These are phyloP conservation scores for Scleromitrula shiraiana DNA, from an alignment of 2,329 filamentous ascomycete genomes.

Conservation along the genomic window DNA sequence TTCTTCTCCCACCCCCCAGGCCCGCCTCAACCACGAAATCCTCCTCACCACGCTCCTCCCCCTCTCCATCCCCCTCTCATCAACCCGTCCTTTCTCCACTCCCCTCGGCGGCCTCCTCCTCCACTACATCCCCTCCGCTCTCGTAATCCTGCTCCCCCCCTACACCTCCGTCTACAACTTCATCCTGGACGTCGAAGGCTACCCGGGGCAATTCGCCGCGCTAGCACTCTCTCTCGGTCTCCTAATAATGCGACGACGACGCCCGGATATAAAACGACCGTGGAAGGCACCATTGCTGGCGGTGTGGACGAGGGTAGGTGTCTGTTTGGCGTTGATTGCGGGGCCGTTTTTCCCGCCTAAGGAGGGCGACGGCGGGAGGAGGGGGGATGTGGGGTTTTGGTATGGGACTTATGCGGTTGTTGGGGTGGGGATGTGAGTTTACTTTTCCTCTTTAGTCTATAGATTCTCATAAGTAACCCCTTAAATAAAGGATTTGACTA, in stretches of 20 bases:
- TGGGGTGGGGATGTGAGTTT: constrained; percentile 43
- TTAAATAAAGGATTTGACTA: no score
- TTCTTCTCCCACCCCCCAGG: no score
- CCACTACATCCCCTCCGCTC: constrained; percentile 53
- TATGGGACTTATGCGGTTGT: constrained; percentile 48
- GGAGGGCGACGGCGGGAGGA: no score
- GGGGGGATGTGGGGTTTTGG: constrained; percentile 38
- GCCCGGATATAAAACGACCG: constrained; percentile 33
- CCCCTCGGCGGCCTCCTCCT: constrained; percentile 39
- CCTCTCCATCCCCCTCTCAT: constrained; percentile 31
- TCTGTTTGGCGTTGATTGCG: constrained; percentile 27
- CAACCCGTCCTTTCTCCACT: constrained; percentile 17
- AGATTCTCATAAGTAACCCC: no score
- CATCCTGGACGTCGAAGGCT: constrained; percentile 34
- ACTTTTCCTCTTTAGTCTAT: no score
- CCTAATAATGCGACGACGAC: constrained; percentile 45
- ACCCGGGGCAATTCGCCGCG: constrained; percentile 37
- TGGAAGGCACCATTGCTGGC: constrained; percentile 27
- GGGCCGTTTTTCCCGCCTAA: constrained; percentile 32
- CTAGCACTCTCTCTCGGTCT: constrained; percentile 26
- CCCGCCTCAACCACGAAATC: constrained; percentile 41
- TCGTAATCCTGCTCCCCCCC: constrained; percentile 46
- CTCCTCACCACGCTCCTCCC: constrained; percentile 42
- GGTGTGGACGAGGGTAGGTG: constrained; percentile 24
- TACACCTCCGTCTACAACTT: constrained; percentile 32